phyloP scores from a whole-genome alignment of 257 asterid genomes.

The Cynanchum wilfordii region DNA sequence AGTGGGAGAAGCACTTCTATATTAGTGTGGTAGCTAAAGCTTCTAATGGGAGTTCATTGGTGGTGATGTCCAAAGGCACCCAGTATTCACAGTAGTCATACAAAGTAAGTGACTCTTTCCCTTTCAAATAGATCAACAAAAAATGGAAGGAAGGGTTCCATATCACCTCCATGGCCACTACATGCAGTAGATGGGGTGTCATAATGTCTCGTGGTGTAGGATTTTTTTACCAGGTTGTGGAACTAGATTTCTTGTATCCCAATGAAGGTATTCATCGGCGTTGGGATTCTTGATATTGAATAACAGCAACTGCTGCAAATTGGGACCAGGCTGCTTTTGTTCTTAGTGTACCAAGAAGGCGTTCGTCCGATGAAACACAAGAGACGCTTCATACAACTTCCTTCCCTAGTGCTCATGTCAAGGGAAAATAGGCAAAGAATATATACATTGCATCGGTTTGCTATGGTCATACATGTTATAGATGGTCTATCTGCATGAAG shows the following conservation, averaged over 20 bases:
- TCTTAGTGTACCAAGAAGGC: slow-evolving; percentile 61
- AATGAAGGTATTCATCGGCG: slow-evolving; percentile 84
- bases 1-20: slow-evolving; percentile 77
- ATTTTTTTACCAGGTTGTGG: slow-evolving; percentile 79
- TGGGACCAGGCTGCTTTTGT: slow-evolving; percentile 67
- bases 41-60: slow-evolving; percentile 65
- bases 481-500: background rate
- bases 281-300: slow-evolving; percentile 74
- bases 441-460: slow-evolving; percentile 32
- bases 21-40: slow-evolving; percentile 83
- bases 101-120: slow-evolving; percentile 84
- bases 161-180: slow-evolving; percentile 84
- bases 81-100: slow-evolving; percentile 70
- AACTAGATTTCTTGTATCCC: slow-evolving; percentile 79
- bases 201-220: slow-evolving; percentile 87
- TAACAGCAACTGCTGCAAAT: slow-evolving; percentile 78
- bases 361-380: slow-evolving; percentile 67
- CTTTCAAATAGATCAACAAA: slow-evolving; percentile 90
- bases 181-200: slow-evolving; percentile 75
- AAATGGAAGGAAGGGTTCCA: slow-evolving; percentile 84
- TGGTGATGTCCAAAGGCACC: slow-evolving; percentile 87
- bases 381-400: slow-evolving; percentile 85
- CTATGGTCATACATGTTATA: slow-evolving; percentile 38
- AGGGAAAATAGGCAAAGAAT: slow-evolving; percentile 39
- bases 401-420: slow-evolving; percentile 70